Conservation (phyloP, 176 grass and related monocot species). For the Triticum aestivum region IWGSC_CS_RefSeq_v2.1 NC_057808.1:522684333-522684832, state of each 20-base stretch:
- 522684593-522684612: constrained; percentile 68
- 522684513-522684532: constrained; percentile 19
- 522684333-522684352: background rate
- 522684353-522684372: background rate
- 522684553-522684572: constrained; percentile 72
- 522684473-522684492: constrained; percentile 1
- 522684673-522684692: constrained; percentile 62
- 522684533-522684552: constrained; percentile 18
- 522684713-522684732: constrained; percentile 34
- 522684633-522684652: constrained; percentile 80
- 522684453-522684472: background rate
- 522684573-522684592: constrained; percentile 71
- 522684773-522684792: background rate
- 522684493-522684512: constrained; percentile 9
- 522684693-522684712: constrained; percentile 66
- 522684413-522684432: background rate
- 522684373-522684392: background rate
- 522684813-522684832: constrained; percentile 9
- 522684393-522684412: constrained; percentile 1
- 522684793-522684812: constrained; percentile 16
- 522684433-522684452: background rate
- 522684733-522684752: background rate
- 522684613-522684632: constrained; percentile 66
- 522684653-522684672: constrained; percentile 69
- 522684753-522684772: constrained; percentile 2